These are phyloP conservation scores for Rhododendron simsii DNA, from an alignment of 148 eudicot species.

Conservation along the genomic window DNA sequence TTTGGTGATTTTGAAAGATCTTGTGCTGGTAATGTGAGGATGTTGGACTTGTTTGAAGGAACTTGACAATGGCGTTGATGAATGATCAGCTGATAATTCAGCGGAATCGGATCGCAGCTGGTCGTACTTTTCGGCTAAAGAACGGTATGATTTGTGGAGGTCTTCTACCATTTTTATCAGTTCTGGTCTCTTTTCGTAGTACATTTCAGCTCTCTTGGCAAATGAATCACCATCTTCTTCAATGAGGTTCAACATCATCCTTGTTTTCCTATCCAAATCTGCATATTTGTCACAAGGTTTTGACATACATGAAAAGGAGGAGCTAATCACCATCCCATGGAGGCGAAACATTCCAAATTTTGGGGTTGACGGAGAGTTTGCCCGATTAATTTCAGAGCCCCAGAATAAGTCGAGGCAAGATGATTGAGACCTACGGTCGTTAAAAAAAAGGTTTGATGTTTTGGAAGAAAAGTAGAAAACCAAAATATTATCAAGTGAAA, in stretches of 20 bases:
- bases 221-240: slow-evolving; percentile 26
- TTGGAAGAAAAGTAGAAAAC: background rate
- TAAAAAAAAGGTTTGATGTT: background rate
- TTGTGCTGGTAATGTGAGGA: background rate
- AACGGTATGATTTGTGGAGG: slow-evolving; percentile 17
- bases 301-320: background rate
- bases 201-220: slow-evolving; percentile 25
- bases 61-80: background rate
- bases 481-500: background rate
- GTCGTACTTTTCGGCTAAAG: slow-evolving; percentile 20
- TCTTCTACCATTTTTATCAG: slow-evolving; percentile 18
- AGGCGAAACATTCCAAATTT: background rate
- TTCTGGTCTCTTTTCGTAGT: slow-evolving; percentile 20
- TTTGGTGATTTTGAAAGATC: background rate
- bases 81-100: background rate
- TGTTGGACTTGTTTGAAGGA: background rate
- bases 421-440: background rate
- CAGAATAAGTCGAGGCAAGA: background rate
- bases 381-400: background rate
- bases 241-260: slow-evolving; percentile 9
- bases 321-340: background rate
- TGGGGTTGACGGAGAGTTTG: fast-evolving
- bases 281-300: slow-evolving; percentile 1
- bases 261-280: slow-evolving; percentile 22
- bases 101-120: slow-evolving; percentile 9